A percentile compares a stretch with the other conserved stretches of the same genome.
Conservation (phyloP, 225 moss, liverwort and hornwort species). For the Lunularia cruciata region DNA sequence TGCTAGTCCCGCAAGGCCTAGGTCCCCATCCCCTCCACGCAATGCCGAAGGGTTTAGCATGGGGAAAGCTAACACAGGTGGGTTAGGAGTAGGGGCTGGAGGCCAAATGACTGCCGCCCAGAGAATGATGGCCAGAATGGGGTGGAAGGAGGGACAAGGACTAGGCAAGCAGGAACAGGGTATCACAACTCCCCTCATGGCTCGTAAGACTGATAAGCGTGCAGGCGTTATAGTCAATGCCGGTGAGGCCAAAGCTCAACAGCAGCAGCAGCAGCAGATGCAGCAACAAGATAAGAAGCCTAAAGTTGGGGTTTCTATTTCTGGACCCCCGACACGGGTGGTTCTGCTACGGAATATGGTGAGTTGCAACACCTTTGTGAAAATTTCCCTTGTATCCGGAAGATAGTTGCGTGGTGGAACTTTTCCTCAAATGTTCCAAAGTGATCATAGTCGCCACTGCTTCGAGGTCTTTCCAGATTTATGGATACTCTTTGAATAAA, state of each 20-base stretch:
- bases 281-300: constrained; percentile 59
- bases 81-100: constrained; percentile 52
- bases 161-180: constrained; percentile 99
- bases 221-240: constrained; percentile 99
- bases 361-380: constrained; percentile 1
- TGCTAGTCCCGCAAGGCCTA: constrained; percentile 61
- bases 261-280: constrained; percentile 28
- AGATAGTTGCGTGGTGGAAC: too few species aligned
- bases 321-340: constrained; percentile 88
- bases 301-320: constrained; percentile 79
- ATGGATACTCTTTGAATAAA: too few species aligned
- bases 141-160: constrained; percentile 99
- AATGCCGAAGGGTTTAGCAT: constrained; percentile 81
- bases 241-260: constrained; percentile 51
- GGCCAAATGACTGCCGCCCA: constrained; percentile 96
- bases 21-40: constrained; percentile 91
- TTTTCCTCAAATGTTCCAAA: too few species aligned
- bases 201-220: constrained; percentile 94
- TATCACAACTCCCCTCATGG: constrained; percentile 98
- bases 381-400: too few species aligned
- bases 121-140: constrained; percentile 99
- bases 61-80: constrained; percentile 62
- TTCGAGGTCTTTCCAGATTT: too few species aligned
- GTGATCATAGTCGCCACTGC: too few species aligned
- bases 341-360: constrained; percentile 98